These are phyloP conservation scores for Funneliformis geosporum DNA, from an alignment of 192 early-diverging fungal species.

Conservation along the genomic window DNA sequence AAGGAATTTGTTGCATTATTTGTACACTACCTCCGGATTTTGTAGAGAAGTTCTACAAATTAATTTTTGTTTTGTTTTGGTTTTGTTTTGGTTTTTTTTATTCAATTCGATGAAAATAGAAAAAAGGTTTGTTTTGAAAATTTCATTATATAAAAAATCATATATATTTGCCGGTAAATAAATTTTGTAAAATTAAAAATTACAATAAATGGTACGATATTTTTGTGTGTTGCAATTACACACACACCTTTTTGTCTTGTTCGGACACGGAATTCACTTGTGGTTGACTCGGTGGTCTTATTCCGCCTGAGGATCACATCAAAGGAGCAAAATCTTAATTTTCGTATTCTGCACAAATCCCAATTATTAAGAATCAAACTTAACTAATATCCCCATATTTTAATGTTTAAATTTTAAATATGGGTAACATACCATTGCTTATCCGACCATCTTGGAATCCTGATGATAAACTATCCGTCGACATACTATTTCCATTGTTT, in stretches of 20 bases:
- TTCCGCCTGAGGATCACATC: slow-evolving; percentile 24
- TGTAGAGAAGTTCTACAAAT: slow-evolving; percentile 43
- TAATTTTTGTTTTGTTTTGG: not conserved
- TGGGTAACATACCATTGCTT: slow-evolving; percentile 18
- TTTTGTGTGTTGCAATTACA: not conserved
- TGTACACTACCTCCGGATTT: slow-evolving; percentile 41
- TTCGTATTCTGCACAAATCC: not conserved
- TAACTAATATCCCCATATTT: not conserved
- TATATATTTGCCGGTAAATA: not conserved
- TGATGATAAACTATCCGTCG: slow-evolving; percentile 5
- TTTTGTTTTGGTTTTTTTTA: no score
- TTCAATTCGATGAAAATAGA: no score
- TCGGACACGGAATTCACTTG: slow-evolving; percentile 32
- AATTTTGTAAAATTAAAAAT: not conserved
- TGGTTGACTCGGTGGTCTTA: slow-evolving; percentile 25
- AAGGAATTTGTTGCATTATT: slow-evolving; percentile 12
- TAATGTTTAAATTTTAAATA: not conserved
- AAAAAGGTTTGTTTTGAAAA: no score
- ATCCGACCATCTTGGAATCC: slow-evolving; percentile 19
- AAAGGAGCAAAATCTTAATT: slow-evolving; percentile 15
- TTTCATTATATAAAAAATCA: not conserved
- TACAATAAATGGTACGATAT: slow-evolving; percentile 3
- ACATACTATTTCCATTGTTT: slow-evolving; percentile 8
- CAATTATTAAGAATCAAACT: slow-evolving; percentile 5
- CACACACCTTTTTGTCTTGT: slow-evolving; percentile 33